phyloP scores from a whole-genome alignment of 306 rosid species.

The Dryas drummondii region DNA sequence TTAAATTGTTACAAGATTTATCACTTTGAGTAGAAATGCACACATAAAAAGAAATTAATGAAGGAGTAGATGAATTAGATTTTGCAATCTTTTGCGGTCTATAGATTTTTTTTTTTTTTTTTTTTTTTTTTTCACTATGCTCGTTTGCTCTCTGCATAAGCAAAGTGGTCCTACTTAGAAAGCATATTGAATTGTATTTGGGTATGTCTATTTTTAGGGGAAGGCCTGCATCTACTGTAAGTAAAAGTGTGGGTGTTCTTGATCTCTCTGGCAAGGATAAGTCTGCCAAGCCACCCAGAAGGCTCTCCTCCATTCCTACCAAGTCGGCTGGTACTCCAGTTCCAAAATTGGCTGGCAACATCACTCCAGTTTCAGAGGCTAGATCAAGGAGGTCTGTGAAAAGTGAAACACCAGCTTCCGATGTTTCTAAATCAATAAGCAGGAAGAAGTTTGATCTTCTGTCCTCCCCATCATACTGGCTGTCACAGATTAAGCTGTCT shows the following conservation, averaged over 20 bases:
- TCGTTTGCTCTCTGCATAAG: not conserved
- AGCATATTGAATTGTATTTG: not conserved
- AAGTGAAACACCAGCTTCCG: conserved; percentile 67
- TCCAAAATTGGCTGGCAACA: conserved; percentile 47
- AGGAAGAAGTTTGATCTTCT: conserved; percentile 55
- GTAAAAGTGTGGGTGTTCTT: conserved; percentile 73
- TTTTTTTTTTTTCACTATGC: not conserved
- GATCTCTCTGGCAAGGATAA: conserved; percentile 77
- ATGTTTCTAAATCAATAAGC: conserved; percentile 46
- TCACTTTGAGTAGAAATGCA: not conserved
- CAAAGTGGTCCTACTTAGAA: not conserved
- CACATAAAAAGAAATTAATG: not conserved
- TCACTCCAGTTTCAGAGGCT: conserved; percentile 73
- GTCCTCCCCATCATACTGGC: conserved; percentile 82
- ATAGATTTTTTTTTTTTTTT: not conserved
- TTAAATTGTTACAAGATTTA: not conserved
- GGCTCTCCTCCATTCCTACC: conserved; percentile 78
- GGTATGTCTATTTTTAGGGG: conserved; percentile 45
- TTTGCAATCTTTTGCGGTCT: not conserved
- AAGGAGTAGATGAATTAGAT: not conserved
- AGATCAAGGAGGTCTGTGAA: conserved; percentile 46
- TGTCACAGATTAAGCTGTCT: conserved; percentile 77
- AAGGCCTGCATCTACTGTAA: conserved; percentile 49
- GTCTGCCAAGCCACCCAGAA: conserved; percentile 83
- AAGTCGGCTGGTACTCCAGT: conserved; percentile 55